Conservation (phyloP, 441 rosid genomes). For the Euphorbia schlechtendalii region DNA sequence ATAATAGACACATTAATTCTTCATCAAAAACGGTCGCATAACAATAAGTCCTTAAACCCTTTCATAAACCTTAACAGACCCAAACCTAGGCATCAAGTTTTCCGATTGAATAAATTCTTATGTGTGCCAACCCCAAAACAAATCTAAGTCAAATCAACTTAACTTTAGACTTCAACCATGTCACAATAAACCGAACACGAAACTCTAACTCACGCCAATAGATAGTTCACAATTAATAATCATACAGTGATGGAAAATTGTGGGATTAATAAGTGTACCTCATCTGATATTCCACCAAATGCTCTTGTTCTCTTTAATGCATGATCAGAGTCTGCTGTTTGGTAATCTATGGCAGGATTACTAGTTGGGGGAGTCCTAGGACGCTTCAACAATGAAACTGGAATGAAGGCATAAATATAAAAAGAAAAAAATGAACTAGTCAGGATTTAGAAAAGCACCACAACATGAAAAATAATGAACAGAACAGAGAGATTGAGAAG, state of each 20-base stretch:
- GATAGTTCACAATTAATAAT: neutral
- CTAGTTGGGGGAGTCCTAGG: constrained; percentile 90
- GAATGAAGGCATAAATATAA: constrained; percentile 39
- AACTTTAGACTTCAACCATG: constrained; percentile 2
- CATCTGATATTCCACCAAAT: constrained; percentile 82
- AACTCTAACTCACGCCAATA: neutral
- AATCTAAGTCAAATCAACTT: neutral
- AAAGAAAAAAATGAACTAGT: constrained; percentile 22
- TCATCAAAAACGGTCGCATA: neutral
- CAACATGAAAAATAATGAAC: neutral
- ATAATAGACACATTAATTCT: neutral
- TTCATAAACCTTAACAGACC: neutral
- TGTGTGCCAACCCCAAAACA: neutral
- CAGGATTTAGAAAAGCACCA: constrained; percentile 5
- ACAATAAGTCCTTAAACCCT: neutral
- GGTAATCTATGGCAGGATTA: constrained; percentile 67
- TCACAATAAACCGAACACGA: neutral
- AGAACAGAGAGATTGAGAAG: neutral
- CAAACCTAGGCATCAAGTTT: neutral
- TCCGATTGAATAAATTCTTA: no score
- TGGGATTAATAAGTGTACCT: constrained; percentile 33
- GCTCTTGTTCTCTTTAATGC: constrained; percentile 80
- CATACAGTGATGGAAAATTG: constrained; percentile 12
- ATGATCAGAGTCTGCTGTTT: constrained; percentile 85
- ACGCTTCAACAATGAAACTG: constrained; percentile 66